Conservation (phyloP, 2,329 filamentous ascomycete species). For the Penicillium polonicum region DNA sequence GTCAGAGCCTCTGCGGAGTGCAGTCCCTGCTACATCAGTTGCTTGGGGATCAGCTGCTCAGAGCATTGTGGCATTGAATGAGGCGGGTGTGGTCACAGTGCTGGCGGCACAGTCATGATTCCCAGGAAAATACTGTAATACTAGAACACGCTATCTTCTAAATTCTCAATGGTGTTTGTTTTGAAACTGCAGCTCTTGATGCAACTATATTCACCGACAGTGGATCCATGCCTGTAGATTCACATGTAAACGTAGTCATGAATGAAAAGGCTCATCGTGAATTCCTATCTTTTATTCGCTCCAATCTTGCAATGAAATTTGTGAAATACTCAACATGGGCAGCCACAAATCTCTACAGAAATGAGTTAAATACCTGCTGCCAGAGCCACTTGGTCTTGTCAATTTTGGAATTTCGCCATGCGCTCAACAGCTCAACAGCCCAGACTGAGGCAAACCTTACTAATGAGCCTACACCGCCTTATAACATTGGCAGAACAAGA, state of each 20-base stretch:
- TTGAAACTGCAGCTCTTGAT: slow-evolving; percentile 18
- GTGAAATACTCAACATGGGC: too few relatives aligned
- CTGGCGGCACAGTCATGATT: slow-evolving; percentile 57
- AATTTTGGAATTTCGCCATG: background rate
- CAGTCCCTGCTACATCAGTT: slow-evolving; percentile 69
- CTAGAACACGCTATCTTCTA: slow-evolving; percentile 22
- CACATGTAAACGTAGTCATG: background rate
- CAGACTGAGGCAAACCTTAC: background rate
- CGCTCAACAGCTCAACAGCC: too few relatives aligned
- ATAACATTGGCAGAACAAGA: background rate
- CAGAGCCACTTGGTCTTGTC: background rate
- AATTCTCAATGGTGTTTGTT: slow-evolving; percentile 20
- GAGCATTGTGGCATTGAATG: slow-evolving; percentile 71
- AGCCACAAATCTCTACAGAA: background rate
- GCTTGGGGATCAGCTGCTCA: slow-evolving; percentile 75
- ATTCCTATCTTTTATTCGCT: background rate
- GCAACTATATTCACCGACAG: background rate
- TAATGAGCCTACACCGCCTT: background rate
- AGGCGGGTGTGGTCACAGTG: slow-evolving; percentile 72
- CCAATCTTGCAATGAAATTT: background rate
- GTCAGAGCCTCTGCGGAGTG: slow-evolving; percentile 79
- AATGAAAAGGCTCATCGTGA: background rate
- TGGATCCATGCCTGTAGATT: background rate
- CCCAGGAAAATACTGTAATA: slow-evolving; percentile 23
- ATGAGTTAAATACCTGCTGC: background rate